These are phyloP conservation scores for Ceratocystis colombiana DNA, from an alignment of 2,329 filamentous ascomycete species.

Conservation along the genomic window DNA sequence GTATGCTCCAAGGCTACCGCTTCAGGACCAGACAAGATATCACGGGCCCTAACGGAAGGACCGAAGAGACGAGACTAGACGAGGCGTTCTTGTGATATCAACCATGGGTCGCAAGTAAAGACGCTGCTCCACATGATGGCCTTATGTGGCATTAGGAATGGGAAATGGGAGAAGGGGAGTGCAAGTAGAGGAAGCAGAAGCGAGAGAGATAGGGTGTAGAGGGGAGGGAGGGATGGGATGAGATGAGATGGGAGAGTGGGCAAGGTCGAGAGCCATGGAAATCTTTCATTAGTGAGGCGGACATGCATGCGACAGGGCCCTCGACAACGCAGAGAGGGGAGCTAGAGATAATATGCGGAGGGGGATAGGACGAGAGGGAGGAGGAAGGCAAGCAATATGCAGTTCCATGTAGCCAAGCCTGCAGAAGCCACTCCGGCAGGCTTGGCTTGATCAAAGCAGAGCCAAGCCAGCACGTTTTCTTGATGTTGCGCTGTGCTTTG, in stretches of 20 bases:
- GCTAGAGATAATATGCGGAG: too few species aligned
- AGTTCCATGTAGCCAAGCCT: constrained; percentile 15
- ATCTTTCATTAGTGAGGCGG: too few species aligned
- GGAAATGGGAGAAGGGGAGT: too few species aligned
- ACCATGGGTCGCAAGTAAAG: neutral
- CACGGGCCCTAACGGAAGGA: constrained; percentile 9
- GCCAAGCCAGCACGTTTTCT: neutral
- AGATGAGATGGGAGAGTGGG: too few species aligned
- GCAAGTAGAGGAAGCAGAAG: neutral
- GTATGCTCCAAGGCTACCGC: neutral
- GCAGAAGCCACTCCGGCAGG: constrained; percentile 1
- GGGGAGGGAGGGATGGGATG: too few species aligned
- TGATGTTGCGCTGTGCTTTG: neutral
- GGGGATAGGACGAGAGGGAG: neutral
- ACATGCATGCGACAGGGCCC: neutral
- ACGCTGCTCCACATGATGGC: neutral
- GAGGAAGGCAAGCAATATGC: neutral
- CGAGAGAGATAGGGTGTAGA: too few species aligned
- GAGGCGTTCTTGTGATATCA: neutral
- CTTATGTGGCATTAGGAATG: neutral
- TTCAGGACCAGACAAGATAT: neutral
- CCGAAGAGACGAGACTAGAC: constrained; percentile 6
- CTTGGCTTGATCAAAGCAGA: constrained; percentile 9
- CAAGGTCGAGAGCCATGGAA: too few species aligned
- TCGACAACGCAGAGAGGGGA: neutral